Conservation (phyloP, 1,284 basidiomycete genomes). For the Microbotryomycetes sp. region DNA sequence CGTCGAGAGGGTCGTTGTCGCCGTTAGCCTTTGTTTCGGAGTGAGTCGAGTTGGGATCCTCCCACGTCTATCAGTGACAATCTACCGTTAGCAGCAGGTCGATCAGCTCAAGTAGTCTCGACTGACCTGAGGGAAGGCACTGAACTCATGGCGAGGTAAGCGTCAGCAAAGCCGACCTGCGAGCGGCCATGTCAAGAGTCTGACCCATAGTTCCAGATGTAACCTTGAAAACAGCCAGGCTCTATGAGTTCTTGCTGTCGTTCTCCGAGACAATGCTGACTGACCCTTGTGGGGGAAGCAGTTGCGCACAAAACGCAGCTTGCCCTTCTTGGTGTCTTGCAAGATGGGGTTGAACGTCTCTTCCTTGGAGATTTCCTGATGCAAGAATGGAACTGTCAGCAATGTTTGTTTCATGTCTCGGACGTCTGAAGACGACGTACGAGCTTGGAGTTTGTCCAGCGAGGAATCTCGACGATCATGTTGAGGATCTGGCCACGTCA, state of each 20-base stretch:
- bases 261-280: constrained; percentile 31
- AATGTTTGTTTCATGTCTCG: neutral
- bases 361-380: constrained; percentile 98
- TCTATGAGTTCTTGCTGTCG: neutral
- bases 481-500: constrained; percentile 76
- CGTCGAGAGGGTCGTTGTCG: constrained; percentile 99
- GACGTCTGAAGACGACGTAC: neutral
- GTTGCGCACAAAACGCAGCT: constrained; percentile 95
- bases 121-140: constrained; percentile 78
- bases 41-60: constrained; percentile 81
- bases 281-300: constrained; percentile 99
- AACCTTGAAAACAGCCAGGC: neutral
- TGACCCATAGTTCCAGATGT: constrained; percentile 86
- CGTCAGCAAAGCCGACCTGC: neutral
- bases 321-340: constrained; percentile 95
- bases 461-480: constrained; percentile 97
- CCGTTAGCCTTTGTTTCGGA: constrained; percentile 98
- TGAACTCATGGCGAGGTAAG: constrained; percentile 8
- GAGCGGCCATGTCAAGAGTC: neutral
- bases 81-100: too few species aligned
- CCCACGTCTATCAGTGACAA: constrained; percentile 90
- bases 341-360: constrained; percentile 98
- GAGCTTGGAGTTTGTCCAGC: constrained; percentile 79
- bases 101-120: too few species aligned
- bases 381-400: constrained; percentile 48